Evolutionary conservation across 192 early-diverging fungal species (phyloP).

Genomic region (Funneliformis geosporum): DNA sequence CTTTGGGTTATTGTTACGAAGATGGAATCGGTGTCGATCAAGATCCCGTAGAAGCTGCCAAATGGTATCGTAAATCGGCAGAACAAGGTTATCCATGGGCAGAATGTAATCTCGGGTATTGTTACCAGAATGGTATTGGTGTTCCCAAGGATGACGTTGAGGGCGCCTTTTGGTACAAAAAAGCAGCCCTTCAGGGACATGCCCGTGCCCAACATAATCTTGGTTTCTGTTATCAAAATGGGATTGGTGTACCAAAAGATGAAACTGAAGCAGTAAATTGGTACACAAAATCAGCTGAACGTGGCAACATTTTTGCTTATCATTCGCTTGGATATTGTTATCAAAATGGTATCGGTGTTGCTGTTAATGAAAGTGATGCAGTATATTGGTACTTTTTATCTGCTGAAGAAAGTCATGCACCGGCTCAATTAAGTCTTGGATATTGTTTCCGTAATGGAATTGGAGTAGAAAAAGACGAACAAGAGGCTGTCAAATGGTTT

Average conservation of each 20-base stretch:
- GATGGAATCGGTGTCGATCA: constrained; percentile 75
- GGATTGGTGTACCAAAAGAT: constrained; percentile 69
- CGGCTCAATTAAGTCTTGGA: constrained; percentile 62
- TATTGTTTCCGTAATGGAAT: constrained; percentile 67
- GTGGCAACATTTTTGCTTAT: constrained; percentile 60
- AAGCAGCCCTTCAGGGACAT: constrained; percentile 70
- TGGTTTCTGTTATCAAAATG: constrained; percentile 87
- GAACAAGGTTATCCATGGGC: constrained; percentile 66
- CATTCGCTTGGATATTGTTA: constrained; percentile 64
- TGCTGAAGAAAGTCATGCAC: constrained; percentile 63
- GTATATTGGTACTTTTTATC: constrained; percentile 63
- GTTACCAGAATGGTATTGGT: constrained; percentile 68
- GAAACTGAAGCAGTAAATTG: constrained; percentile 53
- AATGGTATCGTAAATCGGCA: constrained; percentile 61
- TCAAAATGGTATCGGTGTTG: constrained; percentile 63
- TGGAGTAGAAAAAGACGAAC: constrained; percentile 61
- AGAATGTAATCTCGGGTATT: constrained; percentile 81
- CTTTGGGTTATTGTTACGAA: constrained; percentile 81
- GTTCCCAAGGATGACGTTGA: constrained; percentile 50
- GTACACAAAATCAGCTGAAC: constrained; percentile 58
- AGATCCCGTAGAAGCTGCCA: constrained; percentile 55
- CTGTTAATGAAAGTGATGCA: constrained; percentile 51
- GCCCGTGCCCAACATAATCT: constrained; percentile 66
- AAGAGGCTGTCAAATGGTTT: constrained; percentile 69
- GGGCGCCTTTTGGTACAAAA: constrained; percentile 65